A percentile compares a stretch with the other conserved stretches of the same genome.
Conservation (phyloP, 164 flowering plant species). For the Berberis vulgaris region DNA sequence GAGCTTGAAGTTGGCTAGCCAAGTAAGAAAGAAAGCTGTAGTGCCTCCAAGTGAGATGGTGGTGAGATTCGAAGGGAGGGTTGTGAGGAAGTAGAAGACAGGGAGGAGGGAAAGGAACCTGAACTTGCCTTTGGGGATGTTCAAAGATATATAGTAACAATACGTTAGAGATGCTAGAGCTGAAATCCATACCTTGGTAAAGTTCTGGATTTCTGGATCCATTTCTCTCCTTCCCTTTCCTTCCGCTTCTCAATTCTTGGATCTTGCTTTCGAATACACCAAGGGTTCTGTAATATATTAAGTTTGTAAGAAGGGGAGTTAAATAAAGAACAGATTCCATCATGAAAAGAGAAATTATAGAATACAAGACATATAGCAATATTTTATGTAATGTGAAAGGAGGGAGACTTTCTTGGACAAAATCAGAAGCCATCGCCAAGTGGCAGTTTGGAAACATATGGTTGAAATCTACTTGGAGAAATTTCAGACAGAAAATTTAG, state of each 20-base stretch:
- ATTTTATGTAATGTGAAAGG: no score
- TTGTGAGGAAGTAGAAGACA: neutral
- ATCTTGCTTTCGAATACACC: neutral
- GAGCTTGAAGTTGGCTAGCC: slow-evolving; percentile 15
- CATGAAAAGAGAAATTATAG: no score
- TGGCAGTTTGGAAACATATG: no score
- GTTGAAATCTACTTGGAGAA: no score
- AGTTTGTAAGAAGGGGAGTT: no score
- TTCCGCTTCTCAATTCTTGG: neutral
- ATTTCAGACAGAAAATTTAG: no score
- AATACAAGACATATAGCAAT: no score
- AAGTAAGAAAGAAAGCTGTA: slow-evolving; percentile 2
- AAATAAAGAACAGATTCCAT: no score
- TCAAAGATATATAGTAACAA: neutral
- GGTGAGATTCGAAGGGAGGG: neutral
- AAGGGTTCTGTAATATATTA: no score
- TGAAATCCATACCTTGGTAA: slow-evolving; percentile 1
- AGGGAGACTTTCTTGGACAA: no score
- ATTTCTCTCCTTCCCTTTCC: neutral
- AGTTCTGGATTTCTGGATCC: neutral
- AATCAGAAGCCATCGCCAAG: no score
- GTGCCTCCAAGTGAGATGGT: neutral
- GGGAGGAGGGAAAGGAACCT: slow-evolving; percentile 2
- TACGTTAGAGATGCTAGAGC: slow-evolving; percentile 4
- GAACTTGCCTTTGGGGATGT: slow-evolving; percentile 1